These are phyloP conservation scores for Cylindrotheca closterium DNA, from an alignment of 108 stramenopile genomes.

Conservation along the genomic window DNA sequence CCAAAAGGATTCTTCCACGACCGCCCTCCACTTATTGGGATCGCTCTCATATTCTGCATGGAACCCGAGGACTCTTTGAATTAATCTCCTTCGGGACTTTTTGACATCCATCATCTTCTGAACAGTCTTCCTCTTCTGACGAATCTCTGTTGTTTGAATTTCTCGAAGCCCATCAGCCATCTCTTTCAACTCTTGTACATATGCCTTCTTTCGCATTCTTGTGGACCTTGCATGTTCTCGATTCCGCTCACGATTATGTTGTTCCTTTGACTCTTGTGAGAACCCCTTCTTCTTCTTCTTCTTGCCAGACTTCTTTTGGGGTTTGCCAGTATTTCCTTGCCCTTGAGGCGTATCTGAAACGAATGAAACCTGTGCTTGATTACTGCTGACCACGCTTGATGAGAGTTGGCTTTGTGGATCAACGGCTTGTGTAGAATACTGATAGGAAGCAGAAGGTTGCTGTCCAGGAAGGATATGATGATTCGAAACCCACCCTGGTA, in stretches of 20 bases:
- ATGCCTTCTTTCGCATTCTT: slow-evolving; percentile 92
- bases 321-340: not conserved
- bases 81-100: slow-evolving; percentile 58
- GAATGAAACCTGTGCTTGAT: too few relatives aligned
- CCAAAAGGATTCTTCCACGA: slow-evolving; percentile 74
- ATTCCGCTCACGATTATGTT: slow-evolving; percentile 86
- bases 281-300: not conserved
- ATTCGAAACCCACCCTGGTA: too few relatives aligned
- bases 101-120: slow-evolving; percentile 66
- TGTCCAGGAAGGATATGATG: too few relatives aligned
- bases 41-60: slow-evolving; percentile 57
- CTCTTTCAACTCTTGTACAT: slow-evolving; percentile 89
- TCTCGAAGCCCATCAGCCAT: slow-evolving; percentile 78
- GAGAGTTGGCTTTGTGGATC: too few relatives aligned
- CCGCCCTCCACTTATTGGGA: slow-evolving; percentile 53
- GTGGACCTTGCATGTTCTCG: slow-evolving; percentile 93
- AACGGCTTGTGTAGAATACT: too few relatives aligned
- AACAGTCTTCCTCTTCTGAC: slow-evolving; percentile 63
- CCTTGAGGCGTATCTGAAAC: too few relatives aligned
- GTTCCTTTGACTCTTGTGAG: slow-evolving; percentile 16
- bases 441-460: too few relatives aligned
- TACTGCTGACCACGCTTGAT: too few relatives aligned
- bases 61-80: slow-evolving; percentile 59
- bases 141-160: slow-evolving; percentile 70
- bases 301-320: not conserved